phyloP scores from a whole-genome alignment of 2,329 filamentous ascomycete genomes.

The Zymoseptoria passerinii region DNA sequence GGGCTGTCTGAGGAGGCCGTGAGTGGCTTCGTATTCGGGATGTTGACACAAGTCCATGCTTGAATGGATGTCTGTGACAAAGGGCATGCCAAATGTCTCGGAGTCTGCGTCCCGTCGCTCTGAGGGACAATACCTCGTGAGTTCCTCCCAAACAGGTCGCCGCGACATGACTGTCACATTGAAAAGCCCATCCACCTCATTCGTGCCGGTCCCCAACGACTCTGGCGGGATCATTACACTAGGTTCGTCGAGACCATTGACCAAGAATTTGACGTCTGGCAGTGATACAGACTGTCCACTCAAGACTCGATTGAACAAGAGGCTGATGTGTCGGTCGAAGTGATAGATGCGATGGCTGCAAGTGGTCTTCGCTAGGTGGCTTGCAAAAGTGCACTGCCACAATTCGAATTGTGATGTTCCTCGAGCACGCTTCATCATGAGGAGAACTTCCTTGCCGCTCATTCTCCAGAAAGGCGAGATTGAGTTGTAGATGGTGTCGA shows the following conservation, averaged over 20 bases:
- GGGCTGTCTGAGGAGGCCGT: background rate
- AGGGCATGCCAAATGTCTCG: background rate
- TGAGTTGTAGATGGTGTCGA: conserved; percentile 52
- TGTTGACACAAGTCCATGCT: background rate
- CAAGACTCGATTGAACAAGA: background rate
- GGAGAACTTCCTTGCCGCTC: background rate
- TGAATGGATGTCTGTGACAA: background rate
- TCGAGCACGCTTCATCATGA: background rate
- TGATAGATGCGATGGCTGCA: background rate
- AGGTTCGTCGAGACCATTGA: background rate
- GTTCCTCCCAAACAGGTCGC: background rate
- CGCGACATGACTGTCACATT: background rate
- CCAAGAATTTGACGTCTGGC: background rate
- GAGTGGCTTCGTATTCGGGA: background rate
- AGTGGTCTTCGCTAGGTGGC: background rate
- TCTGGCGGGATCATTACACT: background rate
- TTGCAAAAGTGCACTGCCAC: background rate
- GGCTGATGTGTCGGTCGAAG: background rate
- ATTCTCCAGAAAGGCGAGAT: conserved; percentile 43
- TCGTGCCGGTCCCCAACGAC: background rate
- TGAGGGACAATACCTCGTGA: background rate
- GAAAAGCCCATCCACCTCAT: background rate
- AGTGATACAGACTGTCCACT: background rate
- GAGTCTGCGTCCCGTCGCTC: background rate
- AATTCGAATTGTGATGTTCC: background rate